These are phyloP conservation scores for Candida corydali DNA, from an alignment of 805 yeast species.

Conservation along the genomic window DNA sequence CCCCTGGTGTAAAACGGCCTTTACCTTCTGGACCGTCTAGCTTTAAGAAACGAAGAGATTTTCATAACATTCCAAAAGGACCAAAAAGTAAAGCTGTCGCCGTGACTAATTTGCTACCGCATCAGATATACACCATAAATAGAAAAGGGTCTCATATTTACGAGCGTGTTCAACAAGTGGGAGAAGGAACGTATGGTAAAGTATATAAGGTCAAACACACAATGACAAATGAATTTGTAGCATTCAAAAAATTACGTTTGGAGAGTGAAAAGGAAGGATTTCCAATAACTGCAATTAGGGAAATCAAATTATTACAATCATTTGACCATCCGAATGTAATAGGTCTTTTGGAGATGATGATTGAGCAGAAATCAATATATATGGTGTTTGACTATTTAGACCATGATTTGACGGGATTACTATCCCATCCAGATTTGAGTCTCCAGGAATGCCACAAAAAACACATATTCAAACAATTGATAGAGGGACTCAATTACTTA, in stretches of 20 bases:
- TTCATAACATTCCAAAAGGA: constrained; percentile 11
- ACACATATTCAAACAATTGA: constrained; percentile 58
- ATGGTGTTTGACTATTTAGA: constrained; percentile 94
- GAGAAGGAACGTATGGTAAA: constrained; percentile 98
- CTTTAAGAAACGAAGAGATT: constrained; percentile 10
- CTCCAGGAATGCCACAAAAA: constrained; percentile 64
- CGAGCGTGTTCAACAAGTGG: constrained; percentile 80
- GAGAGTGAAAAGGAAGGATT: constrained; percentile 92
- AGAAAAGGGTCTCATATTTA: constrained; percentile 41
- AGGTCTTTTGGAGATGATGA: constrained; percentile 84
- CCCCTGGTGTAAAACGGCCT: constrained; percentile 5
- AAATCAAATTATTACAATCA: constrained; percentile 78
- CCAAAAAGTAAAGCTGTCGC: constrained; percentile 6
- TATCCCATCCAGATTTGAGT: constrained; percentile 67
- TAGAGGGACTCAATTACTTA: constrained; percentile 65
- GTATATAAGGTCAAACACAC: constrained; percentile 83
- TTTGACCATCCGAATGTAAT: constrained; percentile 81
- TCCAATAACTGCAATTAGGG: constrained; percentile 93
- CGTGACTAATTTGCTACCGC: constrained; percentile 15
- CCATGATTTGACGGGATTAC: constrained; percentile 86
- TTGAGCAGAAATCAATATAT: constrained; percentile 66
- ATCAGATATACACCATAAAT: constrained; percentile 33
- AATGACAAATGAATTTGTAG: constrained; percentile 69
- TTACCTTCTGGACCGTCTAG: constrained; percentile 20
- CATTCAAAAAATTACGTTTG: constrained; percentile 77